Evolutionary conservation across 306 rosid species (phyloP), one percentile per base, ranked within the genome.

Genomic region (Abrus precatorius): DNA sequence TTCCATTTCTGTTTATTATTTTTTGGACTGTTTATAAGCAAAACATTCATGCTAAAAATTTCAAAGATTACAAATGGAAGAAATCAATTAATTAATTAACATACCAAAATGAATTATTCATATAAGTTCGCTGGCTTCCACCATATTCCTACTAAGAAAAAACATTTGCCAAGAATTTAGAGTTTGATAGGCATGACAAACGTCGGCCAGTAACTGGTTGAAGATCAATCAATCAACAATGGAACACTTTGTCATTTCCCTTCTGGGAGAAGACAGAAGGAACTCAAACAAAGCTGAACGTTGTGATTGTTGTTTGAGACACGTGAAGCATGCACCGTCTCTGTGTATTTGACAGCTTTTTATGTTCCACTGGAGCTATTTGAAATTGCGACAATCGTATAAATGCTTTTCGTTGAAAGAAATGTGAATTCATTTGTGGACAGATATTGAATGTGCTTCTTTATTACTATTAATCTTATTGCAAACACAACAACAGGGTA

Each of bases 391-490:
- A 47, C 29, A 66, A 66, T 74, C 61, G 33, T 55, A 10, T 54
- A 48, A 55, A 14, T 72, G 11, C 27, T 10, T 14, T 12, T 57
- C 7, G n/a, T 65, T 28, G 36, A 13, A 41, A 36, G 55, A 78
- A 79, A 49, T 14, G 27, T 4, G 38, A 79, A 62, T 27, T 55
- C 9, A 53, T 14, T 40, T 32, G 69, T 66, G 72, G 69, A 61
- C 53, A 83, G 77, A 86, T 77, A 45, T 78, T 29, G 75, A 73
- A 80, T 83, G 50, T 66, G 71, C 56, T 72, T 20, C 56, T 77
- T 80, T 77, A 78, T 85, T 80, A 40, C 76, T 76, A 76, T 30
- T 41, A 80, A 75, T 66, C 83, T 79, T 76, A 84, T 84, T 84
- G 64, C 81, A 77, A 84, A 84, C 85, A 86, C 74, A 59, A 72